These are phyloP conservation scores for Lasiosphaeria ovina DNA, from an alignment of 495 filamentous ascomycete species.

Conservation along the genomic window DNA sequence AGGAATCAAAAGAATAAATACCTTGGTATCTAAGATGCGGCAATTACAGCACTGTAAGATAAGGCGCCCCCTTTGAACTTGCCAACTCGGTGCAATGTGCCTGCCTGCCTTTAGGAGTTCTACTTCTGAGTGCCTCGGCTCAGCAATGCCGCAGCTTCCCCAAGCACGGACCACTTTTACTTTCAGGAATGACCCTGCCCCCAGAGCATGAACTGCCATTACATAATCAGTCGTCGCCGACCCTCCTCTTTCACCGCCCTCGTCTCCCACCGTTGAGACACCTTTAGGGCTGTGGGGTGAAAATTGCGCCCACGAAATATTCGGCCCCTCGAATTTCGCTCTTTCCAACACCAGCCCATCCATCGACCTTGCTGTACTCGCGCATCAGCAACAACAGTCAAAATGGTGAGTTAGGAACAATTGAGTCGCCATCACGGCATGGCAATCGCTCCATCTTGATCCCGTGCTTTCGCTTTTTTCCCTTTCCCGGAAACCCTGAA, in stretches of 20 bases:
- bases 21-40: no score
- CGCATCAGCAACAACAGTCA: constrained; percentile 48
- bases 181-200: background rate
- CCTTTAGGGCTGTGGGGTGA: constrained; percentile 36
- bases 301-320: constrained; percentile 36
- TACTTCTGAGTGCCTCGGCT: no score
- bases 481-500: background rate
- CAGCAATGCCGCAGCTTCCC: background rate
- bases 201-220: background rate
- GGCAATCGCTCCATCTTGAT: background rate
- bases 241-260: constrained; percentile 19
- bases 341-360: constrained; percentile 32
- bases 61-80: background rate
- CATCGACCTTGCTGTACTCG: constrained; percentile 24
- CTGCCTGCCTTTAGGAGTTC: no score
- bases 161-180: background rate
- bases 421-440: constrained; percentile 4
- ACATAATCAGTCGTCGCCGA: constrained; percentile 21
- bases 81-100: no score
- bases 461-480: constrained; percentile 4
- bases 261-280: constrained; percentile 22
- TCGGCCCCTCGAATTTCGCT: constrained; percentile 27
- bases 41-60: background rate
- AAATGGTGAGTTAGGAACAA: constrained; percentile 55
- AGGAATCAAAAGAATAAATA: background rate